Conservation (phyloP, 352 stramenopile species). For the Sclerospora graminicola region DNA sequence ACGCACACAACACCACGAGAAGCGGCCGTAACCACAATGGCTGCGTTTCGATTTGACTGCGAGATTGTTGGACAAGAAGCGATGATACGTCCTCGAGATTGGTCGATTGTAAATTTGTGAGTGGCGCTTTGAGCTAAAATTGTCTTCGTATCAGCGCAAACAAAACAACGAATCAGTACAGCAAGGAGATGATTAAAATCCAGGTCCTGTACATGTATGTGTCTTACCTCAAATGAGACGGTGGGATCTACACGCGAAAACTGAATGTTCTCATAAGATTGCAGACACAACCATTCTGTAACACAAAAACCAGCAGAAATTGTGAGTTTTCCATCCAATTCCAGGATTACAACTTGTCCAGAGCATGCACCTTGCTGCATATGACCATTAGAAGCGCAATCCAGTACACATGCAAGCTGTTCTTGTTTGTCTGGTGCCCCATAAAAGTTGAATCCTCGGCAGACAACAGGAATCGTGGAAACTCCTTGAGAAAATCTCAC, state of each 20-base stretch:
- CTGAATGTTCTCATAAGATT: conserved; percentile 25
- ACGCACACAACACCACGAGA: conserved; percentile 49
- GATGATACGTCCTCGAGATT: conserved; percentile 13
- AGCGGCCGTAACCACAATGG: conserved; percentile 31
- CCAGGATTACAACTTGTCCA: background rate
- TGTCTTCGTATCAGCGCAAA: background rate
- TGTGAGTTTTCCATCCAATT: conserved; percentile 1
- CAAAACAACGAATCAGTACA: conserved; percentile 4
- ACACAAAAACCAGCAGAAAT: conserved; percentile 1
- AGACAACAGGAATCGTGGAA: background rate
- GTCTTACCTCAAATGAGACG: conserved; percentile 12
- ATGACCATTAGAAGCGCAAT: conserved; percentile 6
- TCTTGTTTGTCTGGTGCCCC: conserved; percentile 16
- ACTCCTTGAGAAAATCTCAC: conserved; percentile 13
- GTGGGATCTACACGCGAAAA: conserved; percentile 8
- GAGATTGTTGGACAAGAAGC: conserved; percentile 2
- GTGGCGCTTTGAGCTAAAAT: conserved; percentile 2
- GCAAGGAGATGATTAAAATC: background rate
- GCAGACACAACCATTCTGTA: conserved; percentile 33
- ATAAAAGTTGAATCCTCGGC: conserved; percentile 29
- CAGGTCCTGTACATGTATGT: background rate
- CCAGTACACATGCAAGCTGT: conserved; percentile 21
- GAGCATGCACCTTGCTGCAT: conserved; percentile 13
- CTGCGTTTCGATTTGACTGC: background rate
- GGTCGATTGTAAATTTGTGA: conserved; percentile 15